Evolutionary conservation across 768 basidiomycete genomes (phyloP), one percentile per base, ranked within the genome.

Genomic region (Hemileccinum impolitum): DNA sequence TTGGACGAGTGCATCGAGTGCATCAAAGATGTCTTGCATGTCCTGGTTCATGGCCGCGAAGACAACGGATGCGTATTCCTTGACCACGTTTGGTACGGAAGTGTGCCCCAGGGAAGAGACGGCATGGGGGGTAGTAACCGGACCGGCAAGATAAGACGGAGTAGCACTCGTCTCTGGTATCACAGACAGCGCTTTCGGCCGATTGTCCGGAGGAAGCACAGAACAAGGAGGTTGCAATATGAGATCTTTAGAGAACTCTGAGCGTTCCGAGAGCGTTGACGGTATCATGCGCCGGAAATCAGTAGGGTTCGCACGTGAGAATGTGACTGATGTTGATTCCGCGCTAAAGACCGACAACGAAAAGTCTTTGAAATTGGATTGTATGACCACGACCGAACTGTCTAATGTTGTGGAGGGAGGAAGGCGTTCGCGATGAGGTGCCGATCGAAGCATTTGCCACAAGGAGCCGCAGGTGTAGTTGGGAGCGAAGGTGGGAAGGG

Each of bases 1-100:
- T 28, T 65, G 68, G 51, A 76, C 66, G 31, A 86, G 72, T 1
- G 75, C 79, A 54, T 86, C 84, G 26, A 86, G 70, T 4, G 80
- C 81, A 21, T 78, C 77, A 30, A 79, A 61, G 17, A 85, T 69
- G 53, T 84, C 83, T 18, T 75, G 70, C 43, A 83, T 63, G 48
- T 85, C 84, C 44, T 68, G 72, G 9, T 72, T 72, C 18, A 82
- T 64, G n/a, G 67, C 67, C 7, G 75, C 68, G 2, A 73, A 59
- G 19, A 76, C 61, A 12, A 72, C 72, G 39, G 74, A 75, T 45
- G 74, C 69, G 38, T 72, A 76, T 34, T 71, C 69, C 34, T 79
- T 81, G 37, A 81, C 59, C 13, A 74, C 63, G 35, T 72, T 66
- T 12, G 81, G 74, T 35, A 85, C 61, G 14, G 80, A 74, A 52